phyloP scores from a whole-genome alignment of 345 rosid species.

The Citrus medica region DNA sequence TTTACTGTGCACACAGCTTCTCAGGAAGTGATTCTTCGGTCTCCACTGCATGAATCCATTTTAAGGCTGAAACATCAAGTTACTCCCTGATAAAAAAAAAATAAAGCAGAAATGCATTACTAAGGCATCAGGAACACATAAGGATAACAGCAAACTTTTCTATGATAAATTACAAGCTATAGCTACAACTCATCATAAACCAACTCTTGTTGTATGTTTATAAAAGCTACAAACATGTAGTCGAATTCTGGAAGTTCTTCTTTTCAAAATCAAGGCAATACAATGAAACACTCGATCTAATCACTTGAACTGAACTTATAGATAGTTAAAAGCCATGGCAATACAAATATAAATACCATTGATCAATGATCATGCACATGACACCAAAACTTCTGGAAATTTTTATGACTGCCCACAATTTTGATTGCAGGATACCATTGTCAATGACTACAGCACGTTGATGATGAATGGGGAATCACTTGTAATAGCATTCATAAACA shows the following conservation, averaged over 20 bases:
- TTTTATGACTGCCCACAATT: background rate
- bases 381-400: background rate
- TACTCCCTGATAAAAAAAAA: slow-evolving; percentile 9
- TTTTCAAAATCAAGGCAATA: background rate
- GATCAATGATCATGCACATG: background rate
- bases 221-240: background rate
- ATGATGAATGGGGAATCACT: background rate
- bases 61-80: background rate
- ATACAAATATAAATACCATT: background rate
- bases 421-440: background rate
- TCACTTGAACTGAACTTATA: background rate
- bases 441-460: background rate
- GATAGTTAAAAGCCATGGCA: background rate
- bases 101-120: background rate
- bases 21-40: background rate
- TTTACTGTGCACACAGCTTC: background rate
- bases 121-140: background rate
- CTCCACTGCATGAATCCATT: background rate
- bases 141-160: background rate
- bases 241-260: background rate
- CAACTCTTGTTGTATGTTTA: background rate
- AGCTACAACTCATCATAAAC: background rate
- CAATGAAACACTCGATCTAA: background rate
- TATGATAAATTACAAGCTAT: background rate
- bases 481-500: background rate